Conservation (phyloP, 495 filamentous ascomycete genomes). For the Annulohypoxylon bovei region DNA sequence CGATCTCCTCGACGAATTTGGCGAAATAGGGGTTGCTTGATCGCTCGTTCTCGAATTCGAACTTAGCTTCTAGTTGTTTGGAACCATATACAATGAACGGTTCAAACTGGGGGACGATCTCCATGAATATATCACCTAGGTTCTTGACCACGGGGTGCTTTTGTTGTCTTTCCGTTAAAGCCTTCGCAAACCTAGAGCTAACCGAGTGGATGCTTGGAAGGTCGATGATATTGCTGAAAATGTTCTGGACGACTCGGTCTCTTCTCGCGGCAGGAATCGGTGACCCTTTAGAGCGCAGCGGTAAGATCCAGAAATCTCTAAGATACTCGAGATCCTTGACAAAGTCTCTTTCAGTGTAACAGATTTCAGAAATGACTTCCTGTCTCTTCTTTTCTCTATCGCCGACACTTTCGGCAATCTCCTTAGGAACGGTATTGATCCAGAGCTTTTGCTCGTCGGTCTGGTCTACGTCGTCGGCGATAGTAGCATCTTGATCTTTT, state of each 20-base stretch:
- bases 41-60: constrained; percentile 97
- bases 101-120: constrained; percentile 89
- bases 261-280: constrained; percentile 89
- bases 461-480: constrained; percentile 83
- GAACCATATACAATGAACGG: constrained; percentile 98
- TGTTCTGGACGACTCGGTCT: constrained; percentile 90
- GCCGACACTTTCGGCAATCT: constrained; percentile 85
- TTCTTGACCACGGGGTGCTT: constrained; percentile 87
- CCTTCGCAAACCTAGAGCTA: constrained; percentile 85
- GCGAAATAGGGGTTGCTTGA: constrained; percentile 84
- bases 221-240: constrained; percentile 96
- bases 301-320: constrained; percentile 98
- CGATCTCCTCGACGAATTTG: constrained; percentile 96
- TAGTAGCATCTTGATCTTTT: constrained; percentile 76
- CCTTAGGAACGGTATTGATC: constrained; percentile 98
- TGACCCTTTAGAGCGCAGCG: constrained; percentile 78
- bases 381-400: constrained; percentile 97
- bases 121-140: constrained; percentile 93
- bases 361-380: constrained; percentile 97
- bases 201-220: constrained; percentile 79
- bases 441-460: constrained; percentile 97
- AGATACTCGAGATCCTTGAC: constrained; percentile 99
- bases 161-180: constrained; percentile 89
- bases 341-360: constrained; percentile 99
- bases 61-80: constrained; percentile 95